Percentiles rank a stretch among this genome's conserved stretches.
Evolutionary conservation across 1,139 yeast genomes (phyloP).

Genomic region (Diutina scorzettiae): DNA sequence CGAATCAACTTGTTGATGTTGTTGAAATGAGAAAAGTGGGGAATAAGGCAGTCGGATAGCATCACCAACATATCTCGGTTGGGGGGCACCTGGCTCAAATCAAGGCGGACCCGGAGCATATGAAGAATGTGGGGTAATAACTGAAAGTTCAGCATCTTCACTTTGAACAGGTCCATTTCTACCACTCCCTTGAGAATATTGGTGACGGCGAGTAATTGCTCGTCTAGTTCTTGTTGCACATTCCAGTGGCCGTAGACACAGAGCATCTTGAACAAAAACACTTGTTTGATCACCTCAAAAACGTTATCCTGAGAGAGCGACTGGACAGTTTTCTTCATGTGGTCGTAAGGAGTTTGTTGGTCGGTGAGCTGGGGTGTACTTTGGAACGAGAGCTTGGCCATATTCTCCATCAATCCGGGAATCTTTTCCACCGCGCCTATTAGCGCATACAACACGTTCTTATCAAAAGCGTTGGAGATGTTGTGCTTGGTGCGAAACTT

Average conservation of each 20-base stretch:
- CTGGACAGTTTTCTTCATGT: conserved; percentile 6
- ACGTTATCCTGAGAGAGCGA: conserved; percentile 10
- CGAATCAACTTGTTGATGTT: conserved; percentile 20
- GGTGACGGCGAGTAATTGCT: background rate
- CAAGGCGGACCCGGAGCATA: conserved; percentile 18
- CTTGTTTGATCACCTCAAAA: conserved; percentile 14
- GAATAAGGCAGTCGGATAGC: conserved; percentile 17
- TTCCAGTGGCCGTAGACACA: conserved; percentile 16
- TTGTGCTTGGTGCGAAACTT: background rate
- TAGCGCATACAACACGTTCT: background rate
- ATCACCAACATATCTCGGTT: conserved; percentile 10
- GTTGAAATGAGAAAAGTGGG: conserved; percentile 20
- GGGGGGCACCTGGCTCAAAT: background rate
- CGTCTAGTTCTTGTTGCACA: background rate
- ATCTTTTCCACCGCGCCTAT: background rate
- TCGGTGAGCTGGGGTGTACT: background rate
- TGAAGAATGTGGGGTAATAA: conserved; percentile 25
- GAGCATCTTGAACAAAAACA: conserved; percentile 22
- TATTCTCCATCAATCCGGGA: background rate
- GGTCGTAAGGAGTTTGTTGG: conserved; percentile 1
- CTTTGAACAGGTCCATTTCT: conserved; percentile 18
- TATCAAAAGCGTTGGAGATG: conserved; percentile 4
- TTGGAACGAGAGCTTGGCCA: background rate
- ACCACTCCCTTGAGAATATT: background rate
- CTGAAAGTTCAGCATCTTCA: conserved; percentile 24